These are phyloP conservation scores for Cadophora luteo-olivacea DNA, from an alignment of 2,329 filamentous ascomycete genomes.

Conservation along the genomic window DNA sequence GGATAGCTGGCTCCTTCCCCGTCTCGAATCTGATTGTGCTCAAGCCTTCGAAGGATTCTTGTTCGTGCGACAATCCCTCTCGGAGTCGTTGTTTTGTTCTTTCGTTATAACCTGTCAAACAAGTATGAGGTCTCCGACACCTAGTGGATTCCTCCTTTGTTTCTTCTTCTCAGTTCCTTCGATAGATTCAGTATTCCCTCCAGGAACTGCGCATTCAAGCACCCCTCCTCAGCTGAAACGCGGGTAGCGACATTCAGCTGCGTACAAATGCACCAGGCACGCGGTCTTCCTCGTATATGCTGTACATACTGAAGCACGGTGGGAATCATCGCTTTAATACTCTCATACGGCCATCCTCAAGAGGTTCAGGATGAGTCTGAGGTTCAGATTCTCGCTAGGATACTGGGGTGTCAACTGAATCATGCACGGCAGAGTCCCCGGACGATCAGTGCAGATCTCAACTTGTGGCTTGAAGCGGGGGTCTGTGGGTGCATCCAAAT, in stretches of 20 bases:
- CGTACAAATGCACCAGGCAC: conserved; percentile 4
- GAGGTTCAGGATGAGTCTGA: neutral
- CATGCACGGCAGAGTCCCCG: neutral
- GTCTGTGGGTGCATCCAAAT: conserved; percentile 5
- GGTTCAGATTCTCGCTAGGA: neutral
- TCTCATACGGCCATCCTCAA: neutral
- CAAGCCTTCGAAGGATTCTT: neutral
- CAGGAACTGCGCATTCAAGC: neutral
- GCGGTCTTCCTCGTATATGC: neutral
- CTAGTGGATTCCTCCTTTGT: neutral
- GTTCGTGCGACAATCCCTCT: neutral
- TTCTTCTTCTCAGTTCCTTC: neutral
- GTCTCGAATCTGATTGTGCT: neutral
- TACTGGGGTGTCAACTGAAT: neutral
- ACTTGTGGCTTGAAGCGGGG: conserved; percentile 1
- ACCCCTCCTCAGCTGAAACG: neutral
- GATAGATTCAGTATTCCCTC: neutral
- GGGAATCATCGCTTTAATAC: neutral
- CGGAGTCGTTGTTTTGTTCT: neutral
- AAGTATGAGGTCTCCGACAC: neutral
- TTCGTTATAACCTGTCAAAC: neutral
- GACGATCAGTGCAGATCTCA: conserved; percentile 5
- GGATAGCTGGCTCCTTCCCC: too few relatives aligned
- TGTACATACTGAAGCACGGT: neutral
- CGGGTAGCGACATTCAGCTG: conserved; percentile 1